Evolutionary conservation across 768 basidiomycete species (phyloP).

Genomic region (Trametes cingulata): DNA sequence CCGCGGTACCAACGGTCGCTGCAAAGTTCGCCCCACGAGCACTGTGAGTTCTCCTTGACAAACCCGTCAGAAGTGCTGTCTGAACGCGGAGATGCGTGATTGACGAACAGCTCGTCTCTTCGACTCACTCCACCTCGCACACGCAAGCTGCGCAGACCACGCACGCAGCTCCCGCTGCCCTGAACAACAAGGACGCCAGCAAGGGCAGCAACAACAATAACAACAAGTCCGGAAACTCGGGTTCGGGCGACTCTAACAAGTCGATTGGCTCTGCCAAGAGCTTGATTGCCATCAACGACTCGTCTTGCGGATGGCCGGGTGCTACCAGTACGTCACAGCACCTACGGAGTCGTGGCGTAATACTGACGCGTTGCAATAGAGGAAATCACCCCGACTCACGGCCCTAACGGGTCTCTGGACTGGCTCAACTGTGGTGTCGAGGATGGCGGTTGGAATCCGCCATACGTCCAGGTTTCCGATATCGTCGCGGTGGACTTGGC

Average conservation of each 20-base stretch:
- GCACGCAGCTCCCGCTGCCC: neutral
- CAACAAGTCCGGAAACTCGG: slow-evolving; percentile 11
- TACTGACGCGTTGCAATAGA: slow-evolving; percentile 34
- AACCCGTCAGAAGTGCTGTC: neutral
- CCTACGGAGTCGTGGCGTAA: neutral
- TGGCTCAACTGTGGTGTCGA: slow-evolving; percentile 81
- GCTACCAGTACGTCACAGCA: slow-evolving; percentile 46
- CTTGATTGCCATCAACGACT: slow-evolving; percentile 38
- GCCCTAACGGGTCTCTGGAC: slow-evolving; percentile 71
- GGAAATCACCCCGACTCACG: slow-evolving; percentile 48
- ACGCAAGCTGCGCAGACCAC: slow-evolving; percentile 9
- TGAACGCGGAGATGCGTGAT: neutral
- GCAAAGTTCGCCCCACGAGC: slow-evolving; percentile 6
- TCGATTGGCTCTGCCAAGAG: slow-evolving; percentile 15
- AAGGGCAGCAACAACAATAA: slow-evolving; percentile 6
- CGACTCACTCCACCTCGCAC: neutral
- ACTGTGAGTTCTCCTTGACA: neutral
- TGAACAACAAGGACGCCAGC: slow-evolving; percentile 7
- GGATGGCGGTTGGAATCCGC: slow-evolving; percentile 69
- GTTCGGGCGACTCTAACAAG: neutral
- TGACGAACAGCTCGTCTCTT: neutral
- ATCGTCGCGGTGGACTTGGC: slow-evolving; percentile 49
- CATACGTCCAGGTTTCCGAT: slow-evolving; percentile 53
- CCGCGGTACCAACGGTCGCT: slow-evolving; percentile 11
- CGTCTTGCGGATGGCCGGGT: slow-evolving; percentile 49